Evolutionary conservation across 805 yeast genomes (phyloP), one percentile per base, ranked within the genome.

Genomic region (Candida ipomoeae): DNA sequence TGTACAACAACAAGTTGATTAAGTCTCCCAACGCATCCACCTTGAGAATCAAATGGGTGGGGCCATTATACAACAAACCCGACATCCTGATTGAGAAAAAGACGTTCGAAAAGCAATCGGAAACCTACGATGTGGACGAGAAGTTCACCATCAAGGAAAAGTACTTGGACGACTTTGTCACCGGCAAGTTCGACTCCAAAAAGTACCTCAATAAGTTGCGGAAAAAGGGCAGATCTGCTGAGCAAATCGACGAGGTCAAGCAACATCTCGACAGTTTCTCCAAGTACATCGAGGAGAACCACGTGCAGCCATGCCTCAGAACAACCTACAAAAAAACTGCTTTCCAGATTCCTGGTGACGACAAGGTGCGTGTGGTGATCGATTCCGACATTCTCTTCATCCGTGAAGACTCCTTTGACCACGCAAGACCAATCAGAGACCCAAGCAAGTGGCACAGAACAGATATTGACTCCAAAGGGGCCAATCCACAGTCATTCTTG

Each of bases 311-410:
- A 13, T 81, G 88, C 36, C 70, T 94, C 65, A 83, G 98, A 71
- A 81, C 97, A 10, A 81, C 85, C 35, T 89, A 88, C 71, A 87
- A 89, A 39, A 80, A 98, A 68, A 88, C 96, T 5, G 98, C 98
- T 2, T 92, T 94, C 75, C 97, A 92, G 75, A 92, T 92, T 60
- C 99, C 99, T 2, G 97, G 97, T 51, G 98, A 94, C 66, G 95
- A 91, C 66, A 81, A 92, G 62, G 85, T 91, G 36, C 83, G 98
- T 65, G 84, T 94, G 53, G 84, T 88, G 40, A 88, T 92, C 55
- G 98, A 92, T 69, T 85, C 95, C 14, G 94, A 94, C 65, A 82
- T 94, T 50, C 64, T 84, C 47, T 91, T 88, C 64, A 84, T 92
- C 54, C 82, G 98, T 60, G 99, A 92, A 66, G 98, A 92, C 66